Conservation (phyloP, 805 yeast species). For the Ogataea nakhonphanomensis region DNA sequence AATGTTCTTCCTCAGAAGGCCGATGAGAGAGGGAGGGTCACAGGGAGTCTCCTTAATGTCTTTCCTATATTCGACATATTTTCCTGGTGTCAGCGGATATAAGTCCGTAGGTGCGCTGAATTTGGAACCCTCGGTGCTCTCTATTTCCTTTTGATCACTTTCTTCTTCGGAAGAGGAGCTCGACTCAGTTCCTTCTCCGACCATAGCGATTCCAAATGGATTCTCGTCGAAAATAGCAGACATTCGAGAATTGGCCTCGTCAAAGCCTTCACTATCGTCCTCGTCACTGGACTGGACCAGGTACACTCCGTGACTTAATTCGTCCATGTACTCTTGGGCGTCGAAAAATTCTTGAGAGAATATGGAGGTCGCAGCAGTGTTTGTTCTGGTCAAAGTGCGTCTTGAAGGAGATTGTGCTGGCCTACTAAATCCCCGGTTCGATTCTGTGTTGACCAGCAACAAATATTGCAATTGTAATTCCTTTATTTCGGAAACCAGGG, state of each 20-base stretch:
- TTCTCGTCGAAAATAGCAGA: constrained; percentile 4
- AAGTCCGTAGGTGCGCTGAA: constrained; percentile 33
- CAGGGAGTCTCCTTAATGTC: constrained; percentile 57
- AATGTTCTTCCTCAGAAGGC: constrained; percentile 81
- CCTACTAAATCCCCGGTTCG: constrained; percentile 21
- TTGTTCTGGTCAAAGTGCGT: constrained; percentile 25
- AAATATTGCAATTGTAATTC: constrained; percentile 26
- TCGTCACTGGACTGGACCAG: constrained; percentile 38
- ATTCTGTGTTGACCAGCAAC: constrained; percentile 21
- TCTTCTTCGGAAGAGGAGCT: constrained; percentile 16
- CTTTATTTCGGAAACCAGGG: constrained; percentile 14
- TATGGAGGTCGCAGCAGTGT: constrained; percentile 33
- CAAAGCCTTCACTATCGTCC: constrained; percentile 21
- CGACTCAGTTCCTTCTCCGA: constrained; percentile 3
- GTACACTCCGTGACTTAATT: constrained; percentile 51
- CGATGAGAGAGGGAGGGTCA: constrained; percentile 78
- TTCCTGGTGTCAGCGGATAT: constrained; percentile 64
- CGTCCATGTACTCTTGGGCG: constrained; percentile 62
- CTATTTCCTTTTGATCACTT: constrained; percentile 7
- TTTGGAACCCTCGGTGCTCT: background rate
- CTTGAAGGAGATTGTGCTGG: constrained; percentile 22
- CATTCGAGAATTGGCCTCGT: constrained; percentile 8
- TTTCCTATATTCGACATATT: constrained; percentile 47
- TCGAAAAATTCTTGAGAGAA: constrained; percentile 59
- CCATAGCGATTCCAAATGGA: constrained; percentile 8